These are phyloP conservation scores for Periglandula ipomoeae DNA, from an alignment of 2,329 filamentous ascomycete species.

Conservation along the genomic window DNA sequence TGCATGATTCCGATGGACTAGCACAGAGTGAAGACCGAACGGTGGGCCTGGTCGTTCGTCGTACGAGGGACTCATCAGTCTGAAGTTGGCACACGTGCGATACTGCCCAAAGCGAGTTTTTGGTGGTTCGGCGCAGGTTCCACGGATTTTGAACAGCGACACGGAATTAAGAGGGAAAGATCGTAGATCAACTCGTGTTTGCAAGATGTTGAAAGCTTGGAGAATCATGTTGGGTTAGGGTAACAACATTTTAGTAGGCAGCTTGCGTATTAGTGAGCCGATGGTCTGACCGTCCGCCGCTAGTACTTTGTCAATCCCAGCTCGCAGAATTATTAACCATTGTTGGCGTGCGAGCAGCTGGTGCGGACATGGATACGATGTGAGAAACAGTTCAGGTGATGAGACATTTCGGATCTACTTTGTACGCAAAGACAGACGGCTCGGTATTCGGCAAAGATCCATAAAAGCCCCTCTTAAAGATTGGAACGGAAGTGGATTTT, in stretches of 20 bases:
- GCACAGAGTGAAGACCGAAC: conserved; percentile 2
- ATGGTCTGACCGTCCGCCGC: too few species aligned
- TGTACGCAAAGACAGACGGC: not conserved
- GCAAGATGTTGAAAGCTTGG: too few species aligned
- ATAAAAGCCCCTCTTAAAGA: too few species aligned
- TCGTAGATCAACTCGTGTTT: too few species aligned
- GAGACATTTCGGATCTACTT: not conserved
- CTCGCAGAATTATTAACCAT: too few species aligned
- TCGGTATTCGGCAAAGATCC: not conserved
- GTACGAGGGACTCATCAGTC: not conserved
- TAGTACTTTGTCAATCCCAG: too few species aligned
- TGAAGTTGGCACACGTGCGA: conserved; percentile 1
- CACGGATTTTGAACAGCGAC: too few species aligned
- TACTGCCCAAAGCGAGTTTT: not conserved
- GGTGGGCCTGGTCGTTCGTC: not conserved
- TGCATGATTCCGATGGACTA: conserved; percentile 2
- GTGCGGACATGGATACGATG: not conserved
- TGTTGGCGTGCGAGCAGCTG: too few species aligned
- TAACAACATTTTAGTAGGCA: too few species aligned
- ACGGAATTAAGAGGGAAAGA: not conserved
- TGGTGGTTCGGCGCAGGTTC: not conserved
- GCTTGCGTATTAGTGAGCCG: too few species aligned
- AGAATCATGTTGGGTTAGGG: too few species aligned
- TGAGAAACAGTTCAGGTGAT: not conserved
- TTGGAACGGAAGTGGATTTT: too few species aligned